phyloP scores from a whole-genome alignment of 495 filamentous ascomycete genomes.

The Xylaria intraflava region DNA sequence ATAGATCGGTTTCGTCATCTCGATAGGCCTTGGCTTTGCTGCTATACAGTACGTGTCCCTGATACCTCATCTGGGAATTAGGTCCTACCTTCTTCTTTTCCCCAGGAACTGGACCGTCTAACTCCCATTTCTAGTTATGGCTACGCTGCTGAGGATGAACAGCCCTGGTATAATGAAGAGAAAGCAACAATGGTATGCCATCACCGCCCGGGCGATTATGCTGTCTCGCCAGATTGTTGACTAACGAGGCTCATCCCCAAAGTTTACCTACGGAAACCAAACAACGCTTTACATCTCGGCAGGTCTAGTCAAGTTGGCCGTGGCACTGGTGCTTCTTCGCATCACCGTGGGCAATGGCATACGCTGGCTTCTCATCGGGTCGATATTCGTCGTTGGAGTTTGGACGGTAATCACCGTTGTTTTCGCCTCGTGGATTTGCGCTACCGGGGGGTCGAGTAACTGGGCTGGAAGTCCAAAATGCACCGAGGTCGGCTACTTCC shows the following conservation, averaged over 20 bases:
- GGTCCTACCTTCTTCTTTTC: neutral
- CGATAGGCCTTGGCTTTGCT: constrained; percentile 21
- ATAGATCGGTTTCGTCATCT: constrained; percentile 23
- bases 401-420: constrained; percentile 26
- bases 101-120: neutral
- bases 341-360: constrained; percentile 16
- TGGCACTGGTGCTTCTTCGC: constrained; percentile 24
- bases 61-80: neutral
- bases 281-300: constrained; percentile 23
- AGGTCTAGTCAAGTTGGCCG: constrained; percentile 23
- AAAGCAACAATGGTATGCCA: constrained; percentile 16
- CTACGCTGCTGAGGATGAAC: constrained; percentile 19
- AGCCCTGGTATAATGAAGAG: constrained; percentile 17
- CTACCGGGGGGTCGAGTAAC: constrained; percentile 20
- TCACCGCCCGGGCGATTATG: neutral
- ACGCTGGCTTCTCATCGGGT: constrained; percentile 16
- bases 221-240: neutral
- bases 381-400: constrained; percentile 18
- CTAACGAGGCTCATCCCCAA: neutral
- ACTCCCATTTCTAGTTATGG: constrained; percentile 12
- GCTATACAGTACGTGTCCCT: constrained; percentile 16
- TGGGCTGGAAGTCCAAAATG: constrained; percentile 23
- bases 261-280: constrained; percentile 26
- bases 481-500: constrained; percentile 22
- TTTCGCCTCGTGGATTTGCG: constrained; percentile 25